phyloP scores from a whole-genome alignment of 371 early-diverging fungal genomes.

The Capillidium rhysosporum region DNA sequence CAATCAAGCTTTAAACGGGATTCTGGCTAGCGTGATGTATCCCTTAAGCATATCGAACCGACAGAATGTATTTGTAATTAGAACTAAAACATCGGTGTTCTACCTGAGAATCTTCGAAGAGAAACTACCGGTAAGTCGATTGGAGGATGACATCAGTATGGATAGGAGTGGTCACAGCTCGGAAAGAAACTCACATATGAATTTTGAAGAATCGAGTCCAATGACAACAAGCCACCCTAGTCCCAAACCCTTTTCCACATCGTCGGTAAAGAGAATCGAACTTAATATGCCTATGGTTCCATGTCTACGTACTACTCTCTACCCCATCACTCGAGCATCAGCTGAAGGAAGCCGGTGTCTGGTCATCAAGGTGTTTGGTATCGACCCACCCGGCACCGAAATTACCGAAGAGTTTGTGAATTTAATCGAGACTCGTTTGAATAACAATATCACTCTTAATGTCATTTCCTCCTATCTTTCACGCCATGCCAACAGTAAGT shows the following conservation, averaged over 20 bases:
- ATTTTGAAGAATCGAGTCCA: background rate
- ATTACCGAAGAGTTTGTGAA: constrained; percentile 44
- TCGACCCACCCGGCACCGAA: constrained; percentile 35
- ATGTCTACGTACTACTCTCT: background rate
- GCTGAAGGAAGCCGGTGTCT: constrained; percentile 28
- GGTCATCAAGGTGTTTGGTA: constrained; percentile 49
- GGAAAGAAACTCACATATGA: background rate
- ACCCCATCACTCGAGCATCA: background rate
- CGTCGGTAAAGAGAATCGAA: constrained; percentile 8
- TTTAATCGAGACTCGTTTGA: constrained; percentile 36
- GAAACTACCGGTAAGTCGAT: background rate
- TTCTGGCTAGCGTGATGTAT: constrained; percentile 27
- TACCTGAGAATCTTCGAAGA: constrained; percentile 25
- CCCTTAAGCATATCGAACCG: constrained; percentile 51
- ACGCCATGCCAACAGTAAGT: constrained; percentile 39
- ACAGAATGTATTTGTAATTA: constrained; percentile 46
- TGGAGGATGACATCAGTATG: background rate
- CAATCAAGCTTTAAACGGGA: constrained; percentile 32
- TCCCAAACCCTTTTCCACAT: constrained; percentile 9
- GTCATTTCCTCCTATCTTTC: constrained; percentile 46
- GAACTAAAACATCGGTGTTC: constrained; percentile 26
- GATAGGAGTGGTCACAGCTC: background rate
- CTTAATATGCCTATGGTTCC: constrained; percentile 10
- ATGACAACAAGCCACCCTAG: constrained; percentile 8
- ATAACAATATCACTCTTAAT: constrained; percentile 33